Evolutionary conservation across 441 rosid species (phyloP).

Genomic region (Flueggea neowawraea): DNA sequence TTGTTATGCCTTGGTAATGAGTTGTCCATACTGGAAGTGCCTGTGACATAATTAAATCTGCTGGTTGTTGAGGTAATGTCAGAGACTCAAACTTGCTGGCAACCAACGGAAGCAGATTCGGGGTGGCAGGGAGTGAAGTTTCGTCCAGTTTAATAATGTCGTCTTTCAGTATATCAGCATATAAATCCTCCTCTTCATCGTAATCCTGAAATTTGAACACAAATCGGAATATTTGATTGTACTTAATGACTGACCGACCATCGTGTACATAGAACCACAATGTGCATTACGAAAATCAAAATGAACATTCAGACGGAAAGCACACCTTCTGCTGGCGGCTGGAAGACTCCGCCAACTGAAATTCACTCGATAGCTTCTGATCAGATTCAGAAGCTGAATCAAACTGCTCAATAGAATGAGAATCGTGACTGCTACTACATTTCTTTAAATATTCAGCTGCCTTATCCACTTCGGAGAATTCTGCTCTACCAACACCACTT

Average conservation of each 20-base stretch:
- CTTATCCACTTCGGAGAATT: constrained; percentile 31
- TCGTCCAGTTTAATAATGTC: constrained; percentile 72
- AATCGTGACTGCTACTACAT: constrained; percentile 37
- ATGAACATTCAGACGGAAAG: too few relatives aligned
- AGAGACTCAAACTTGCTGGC: constrained; percentile 8
- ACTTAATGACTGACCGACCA: too few relatives aligned
- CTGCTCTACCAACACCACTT: constrained; percentile 24
- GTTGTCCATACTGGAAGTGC: neutral
- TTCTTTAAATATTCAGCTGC: constrained; percentile 36
- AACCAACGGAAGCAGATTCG: constrained; percentile 5
- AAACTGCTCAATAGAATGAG: constrained; percentile 43
- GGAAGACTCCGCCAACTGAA: constrained; percentile 41
- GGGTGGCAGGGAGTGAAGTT: constrained; percentile 5
- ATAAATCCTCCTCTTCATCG: constrained; percentile 44
- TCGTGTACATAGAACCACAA: too few relatives aligned
- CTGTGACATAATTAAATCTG: constrained; percentile 1
- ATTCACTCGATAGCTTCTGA: constrained; percentile 27
- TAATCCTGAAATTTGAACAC: constrained; percentile 35
- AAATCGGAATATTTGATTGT: neutral
- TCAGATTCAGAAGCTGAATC: constrained; percentile 52
- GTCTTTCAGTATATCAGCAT: constrained; percentile 68
- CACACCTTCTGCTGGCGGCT: constrained; percentile 31
- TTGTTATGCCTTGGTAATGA: constrained; percentile 21
- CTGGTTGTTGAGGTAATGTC: constrained; percentile 15
- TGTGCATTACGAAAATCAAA: too few relatives aligned